These are phyloP conservation scores for Podila horticola DNA, from an alignment of 192 early-diverging fungal species.

Conservation along the genomic window DNA sequence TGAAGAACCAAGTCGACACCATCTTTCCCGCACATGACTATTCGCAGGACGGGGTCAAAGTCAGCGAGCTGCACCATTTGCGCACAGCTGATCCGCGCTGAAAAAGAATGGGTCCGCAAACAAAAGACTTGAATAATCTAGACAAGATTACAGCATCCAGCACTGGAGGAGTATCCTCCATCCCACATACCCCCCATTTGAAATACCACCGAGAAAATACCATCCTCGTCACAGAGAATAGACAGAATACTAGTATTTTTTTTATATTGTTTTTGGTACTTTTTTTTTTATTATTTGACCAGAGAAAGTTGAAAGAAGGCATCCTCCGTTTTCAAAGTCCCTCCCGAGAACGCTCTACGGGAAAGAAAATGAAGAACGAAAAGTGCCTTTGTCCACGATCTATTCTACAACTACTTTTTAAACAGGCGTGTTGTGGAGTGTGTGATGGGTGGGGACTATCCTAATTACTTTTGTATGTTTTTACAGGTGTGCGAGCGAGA, in stretches of 20 bases:
- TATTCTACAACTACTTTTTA: background rate
- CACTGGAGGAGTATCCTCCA: no score
- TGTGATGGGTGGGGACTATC: no score
- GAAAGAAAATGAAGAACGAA: background rate
- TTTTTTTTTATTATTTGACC: no score
- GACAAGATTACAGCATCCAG: no score
- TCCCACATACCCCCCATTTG: no score
- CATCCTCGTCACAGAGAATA: no score
- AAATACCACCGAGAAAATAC: no score
- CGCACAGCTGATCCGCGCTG: background rate
- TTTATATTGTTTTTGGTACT: no score
- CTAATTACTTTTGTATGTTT: background rate
- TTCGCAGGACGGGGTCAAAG: conserved; percentile 26
- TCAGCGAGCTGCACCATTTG: conserved; percentile 31
- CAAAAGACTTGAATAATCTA: no score
- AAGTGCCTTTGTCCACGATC: background rate
- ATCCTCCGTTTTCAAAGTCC: background rate
- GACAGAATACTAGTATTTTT: no score
- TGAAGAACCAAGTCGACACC: conserved; percentile 33
- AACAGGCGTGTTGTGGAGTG: no score
- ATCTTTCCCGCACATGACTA: conserved; percentile 52
- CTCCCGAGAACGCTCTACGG: background rate
- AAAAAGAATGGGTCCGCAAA: no score
- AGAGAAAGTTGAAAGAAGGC: background rate
- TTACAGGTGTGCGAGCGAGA: background rate